Base-by-base conservation (phyloP, 805 yeast species). In the Cyberlindnera meyerae region DNA sequence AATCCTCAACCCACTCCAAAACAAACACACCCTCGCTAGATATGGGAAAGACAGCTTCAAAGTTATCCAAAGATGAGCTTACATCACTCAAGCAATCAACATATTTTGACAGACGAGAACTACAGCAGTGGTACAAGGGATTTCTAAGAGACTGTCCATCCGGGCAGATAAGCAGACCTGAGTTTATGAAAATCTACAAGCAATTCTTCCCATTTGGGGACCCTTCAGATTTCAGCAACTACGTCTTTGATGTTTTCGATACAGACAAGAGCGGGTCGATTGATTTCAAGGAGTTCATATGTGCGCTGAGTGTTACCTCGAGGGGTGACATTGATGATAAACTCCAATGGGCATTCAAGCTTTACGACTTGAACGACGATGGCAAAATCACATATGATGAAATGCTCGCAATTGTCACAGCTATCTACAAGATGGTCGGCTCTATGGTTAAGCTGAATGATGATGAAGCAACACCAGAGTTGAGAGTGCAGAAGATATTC, bases 171-270 rank as follows among this genome's bases (percentile, higher is more conserved):
- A 77, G 88, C 3, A 82, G 81, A 52, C 85, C 82, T 32, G 97
- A 93, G 55, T 87, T 93, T 59, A 78, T 82, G 48, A 86, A 85
- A 60, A 89, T 93, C 14, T 94, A 89, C 65, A 86, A 86, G 58
- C 97, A 93, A 55, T 93, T 90, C 60, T 93, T 93, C 69, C 99
- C 99, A 14, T 93, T 93, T 66, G 99, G 99, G 0, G 96, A 90
- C 53, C 96, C 98, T 1, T 75, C 83, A 4, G 90, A 87, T 40
- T 93, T 87, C 63, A 86, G 96, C 39, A 84, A 78, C 40, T 83
- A 81, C 49, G 81, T 94, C 12, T 93, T 93, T 63, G 77, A 80
- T 36, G 95, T 87, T 4, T 89, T 93, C 60, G 97, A 93, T 58
- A 72, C 75, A 28, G 93, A 87, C 55, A 70, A 75, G 51, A 74